A percentile compares a stretch with the other conserved stretches of the same genome.
These are phyloP conservation scores for Rhynchosporium agropyri DNA, from an alignment of 2,329 filamentous ascomycete genomes.

Conservation along the genomic window DNA sequence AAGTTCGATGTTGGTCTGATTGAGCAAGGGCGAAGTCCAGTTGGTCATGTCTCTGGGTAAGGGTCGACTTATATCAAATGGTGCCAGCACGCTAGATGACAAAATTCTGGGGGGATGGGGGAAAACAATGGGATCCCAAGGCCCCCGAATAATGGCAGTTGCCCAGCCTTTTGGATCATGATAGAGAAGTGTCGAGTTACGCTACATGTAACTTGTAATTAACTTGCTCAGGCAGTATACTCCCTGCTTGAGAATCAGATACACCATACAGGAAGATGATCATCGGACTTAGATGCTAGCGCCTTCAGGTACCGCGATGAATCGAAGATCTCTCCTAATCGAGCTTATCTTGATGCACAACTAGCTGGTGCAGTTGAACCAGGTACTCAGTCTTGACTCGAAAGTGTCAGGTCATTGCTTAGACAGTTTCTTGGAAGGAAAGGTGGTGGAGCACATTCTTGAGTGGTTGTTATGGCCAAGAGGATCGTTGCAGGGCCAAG, in stretches of 20 bases:
- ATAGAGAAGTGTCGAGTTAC: conserved; percentile 2
- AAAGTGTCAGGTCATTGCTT: conserved; percentile 8
- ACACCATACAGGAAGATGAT: conserved; percentile 11
- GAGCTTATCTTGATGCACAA: conserved; percentile 27
- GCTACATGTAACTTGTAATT: conserved; percentile 19
- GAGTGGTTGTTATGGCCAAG: conserved; percentile 23
- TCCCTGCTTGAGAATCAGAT: conserved; percentile 19
- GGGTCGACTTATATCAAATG: conserved; percentile 15
- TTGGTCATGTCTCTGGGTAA: background rate
- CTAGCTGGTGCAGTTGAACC: conserved; percentile 4
- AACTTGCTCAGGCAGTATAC: background rate
- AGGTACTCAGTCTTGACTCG: conserved; percentile 10
- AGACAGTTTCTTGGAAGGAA: background rate
- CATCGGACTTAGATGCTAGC: conserved; percentile 19
- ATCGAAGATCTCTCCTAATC: conserved; percentile 22
- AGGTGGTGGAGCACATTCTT: conserved; percentile 8
- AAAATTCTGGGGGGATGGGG: conserved; percentile 13
- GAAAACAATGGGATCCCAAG: background rate
- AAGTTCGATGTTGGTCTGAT: background rate
- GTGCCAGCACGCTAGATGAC: conserved; percentile 20
- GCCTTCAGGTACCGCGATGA: conserved; percentile 22
- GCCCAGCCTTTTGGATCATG: conserved; percentile 11
- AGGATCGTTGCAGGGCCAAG: conserved; percentile 24
- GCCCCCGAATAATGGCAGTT: conserved; percentile 14
- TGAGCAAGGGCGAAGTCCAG: background rate